Conservation (phyloP, 768 basidiomycete species). For the Pulveroboletus frians region DNA sequence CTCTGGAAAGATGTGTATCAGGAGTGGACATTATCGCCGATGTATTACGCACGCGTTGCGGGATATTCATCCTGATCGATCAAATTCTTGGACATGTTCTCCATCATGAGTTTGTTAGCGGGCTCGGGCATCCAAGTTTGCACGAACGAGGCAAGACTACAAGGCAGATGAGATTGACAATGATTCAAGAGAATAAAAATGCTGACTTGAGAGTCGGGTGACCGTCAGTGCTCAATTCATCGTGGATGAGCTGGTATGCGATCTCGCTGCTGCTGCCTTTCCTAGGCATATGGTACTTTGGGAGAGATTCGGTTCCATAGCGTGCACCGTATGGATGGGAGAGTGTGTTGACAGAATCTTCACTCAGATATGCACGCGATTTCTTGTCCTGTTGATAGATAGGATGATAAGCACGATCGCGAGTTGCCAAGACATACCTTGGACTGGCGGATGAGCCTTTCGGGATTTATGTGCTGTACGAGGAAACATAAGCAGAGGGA, state of each 20-base stretch:
- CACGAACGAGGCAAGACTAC: conserved; percentile 57
- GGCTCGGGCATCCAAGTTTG: conserved; percentile 58
- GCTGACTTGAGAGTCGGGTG: conserved; percentile 46
- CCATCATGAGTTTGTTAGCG: conserved; percentile 52
- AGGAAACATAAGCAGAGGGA: not conserved
- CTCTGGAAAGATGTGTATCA: conserved; percentile 20
- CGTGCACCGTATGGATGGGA: conserved; percentile 53
- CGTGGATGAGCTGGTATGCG: conserved; percentile 57
- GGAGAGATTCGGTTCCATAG: conserved; percentile 62
- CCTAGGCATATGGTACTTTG: conserved; percentile 61
- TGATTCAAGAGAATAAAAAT: not conserved
- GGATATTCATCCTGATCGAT: conserved; percentile 72
- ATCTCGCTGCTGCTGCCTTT: conserved; percentile 54
- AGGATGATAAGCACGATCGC: not conserved
- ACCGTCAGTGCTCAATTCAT: conserved; percentile 56
- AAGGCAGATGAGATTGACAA: conserved; percentile 1
- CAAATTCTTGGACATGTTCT: conserved; percentile 63
- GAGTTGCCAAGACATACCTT: conserved; percentile 34
- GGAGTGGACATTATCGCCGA: not conserved
- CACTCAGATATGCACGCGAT: conserved; percentile 29
- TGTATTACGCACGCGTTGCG: conserved; percentile 37
- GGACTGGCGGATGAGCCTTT: conserved; percentile 54
- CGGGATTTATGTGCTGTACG: conserved; percentile 61
- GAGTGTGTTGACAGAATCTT: conserved; percentile 29
- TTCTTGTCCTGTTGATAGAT: conserved; percentile 44